A percentile compares a stretch with the other conserved stretches of the same genome.
Conservation (phyloP, 805 yeast genomes). For the Blastobotrys attinorum region DNA sequence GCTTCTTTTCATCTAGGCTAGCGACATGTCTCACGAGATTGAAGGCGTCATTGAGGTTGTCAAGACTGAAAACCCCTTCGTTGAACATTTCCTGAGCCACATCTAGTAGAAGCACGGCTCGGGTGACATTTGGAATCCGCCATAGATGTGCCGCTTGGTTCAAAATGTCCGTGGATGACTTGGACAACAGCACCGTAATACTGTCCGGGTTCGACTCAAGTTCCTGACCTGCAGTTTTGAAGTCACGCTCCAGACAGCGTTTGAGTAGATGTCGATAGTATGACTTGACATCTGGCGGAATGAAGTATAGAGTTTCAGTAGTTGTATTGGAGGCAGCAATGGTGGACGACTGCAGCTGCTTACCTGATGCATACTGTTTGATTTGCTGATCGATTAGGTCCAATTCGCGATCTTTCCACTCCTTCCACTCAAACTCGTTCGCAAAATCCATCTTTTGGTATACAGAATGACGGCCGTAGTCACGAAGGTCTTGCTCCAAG, state of each 20-base stretch:
- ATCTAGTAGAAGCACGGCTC: constrained; percentile 42
- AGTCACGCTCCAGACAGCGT: constrained; percentile 39
- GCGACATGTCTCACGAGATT: constrained; percentile 24
- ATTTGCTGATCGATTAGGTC: constrained; percentile 28
- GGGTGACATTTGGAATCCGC: constrained; percentile 47
- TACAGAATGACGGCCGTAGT: constrained; percentile 26
- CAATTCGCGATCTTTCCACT: constrained; percentile 37
- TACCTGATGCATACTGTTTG: constrained; percentile 4
- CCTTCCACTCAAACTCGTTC: constrained; percentile 26
- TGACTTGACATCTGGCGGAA: constrained; percentile 36
- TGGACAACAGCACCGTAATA: constrained; percentile 31
- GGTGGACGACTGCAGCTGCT: neutral
- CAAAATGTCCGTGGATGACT: constrained; percentile 38
- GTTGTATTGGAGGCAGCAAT: constrained; percentile 1
- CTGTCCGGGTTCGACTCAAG: constrained; percentile 15
- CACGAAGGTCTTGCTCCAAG: constrained; percentile 18
- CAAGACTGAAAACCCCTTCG: constrained; percentile 23
- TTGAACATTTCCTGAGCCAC: constrained; percentile 38
- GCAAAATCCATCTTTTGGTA: constrained; percentile 33
- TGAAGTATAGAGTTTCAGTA: constrained; percentile 22
- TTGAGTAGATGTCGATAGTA: constrained; percentile 35
- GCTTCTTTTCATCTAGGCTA: constrained; percentile 16
- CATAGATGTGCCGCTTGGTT: constrained; percentile 44
- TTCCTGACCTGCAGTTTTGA: constrained; percentile 14
- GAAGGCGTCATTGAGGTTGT: constrained; percentile 30